A percentile compares a stretch with the other conserved stretches of the same genome.
Evolutionary conservation across 2,329 filamentous ascomycete species (phyloP).

Genomic region (Venturia nashicola): DNA sequence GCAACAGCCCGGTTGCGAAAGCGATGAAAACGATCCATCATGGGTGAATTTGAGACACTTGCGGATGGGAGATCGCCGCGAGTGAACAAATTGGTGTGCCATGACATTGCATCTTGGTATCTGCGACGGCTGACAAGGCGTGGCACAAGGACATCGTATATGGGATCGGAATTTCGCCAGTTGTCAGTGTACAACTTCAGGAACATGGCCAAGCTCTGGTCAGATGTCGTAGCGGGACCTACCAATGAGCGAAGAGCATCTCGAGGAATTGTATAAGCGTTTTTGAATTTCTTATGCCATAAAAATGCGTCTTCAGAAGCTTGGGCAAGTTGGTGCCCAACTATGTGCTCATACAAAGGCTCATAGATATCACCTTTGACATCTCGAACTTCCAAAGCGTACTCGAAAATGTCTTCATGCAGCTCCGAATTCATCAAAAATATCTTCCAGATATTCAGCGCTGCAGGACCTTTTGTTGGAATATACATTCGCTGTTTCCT

Average conservation of each 20-base stretch:
- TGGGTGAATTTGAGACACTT: neutral
- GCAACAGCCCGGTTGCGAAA: neutral
- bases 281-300: conserved; percentile 1
- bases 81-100: conserved; percentile 21
- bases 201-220: conserved; percentile 17
- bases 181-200: conserved; percentile 26
- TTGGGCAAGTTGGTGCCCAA: conserved; percentile 16
- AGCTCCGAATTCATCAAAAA: conserved; percentile 28
- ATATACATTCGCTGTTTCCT: neutral
- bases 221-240: conserved; percentile 14
- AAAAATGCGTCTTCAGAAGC: conserved; percentile 12
- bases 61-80: neutral
- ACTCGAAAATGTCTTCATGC: conserved; percentile 24
- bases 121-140: conserved; percentile 18
- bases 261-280: conserved; percentile 1
- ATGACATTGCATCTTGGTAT: conserved; percentile 20
- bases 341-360: conserved; percentile 28
- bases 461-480: conserved; percentile 23
- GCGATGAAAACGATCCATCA: neutral
- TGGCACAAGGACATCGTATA: conserved; percentile 30
- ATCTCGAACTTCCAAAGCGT: conserved; percentile 29
- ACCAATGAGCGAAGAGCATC: neutral
- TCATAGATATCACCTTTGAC: conserved; percentile 22
- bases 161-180: neutral
- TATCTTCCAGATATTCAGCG: conserved; percentile 32